Percentiles rank a stretch among this genome's conserved stretches.
Conservation (phyloP, 306 rosid species). For the Rosa lucieae region DNA sequence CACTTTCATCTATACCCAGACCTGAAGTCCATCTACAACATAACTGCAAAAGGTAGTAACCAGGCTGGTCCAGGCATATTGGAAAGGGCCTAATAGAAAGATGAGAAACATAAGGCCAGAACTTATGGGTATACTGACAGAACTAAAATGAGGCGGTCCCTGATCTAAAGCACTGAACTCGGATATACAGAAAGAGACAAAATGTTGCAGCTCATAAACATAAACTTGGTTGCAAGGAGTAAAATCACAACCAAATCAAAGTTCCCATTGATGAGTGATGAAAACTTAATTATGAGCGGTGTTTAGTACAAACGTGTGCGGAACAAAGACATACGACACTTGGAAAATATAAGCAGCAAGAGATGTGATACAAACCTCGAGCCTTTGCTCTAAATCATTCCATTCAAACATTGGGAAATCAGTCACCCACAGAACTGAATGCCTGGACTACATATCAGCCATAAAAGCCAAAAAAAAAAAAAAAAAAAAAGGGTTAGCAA, state of each 20-base stretch:
- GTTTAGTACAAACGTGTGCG: neutral
- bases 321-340: neutral
- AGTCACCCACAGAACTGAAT: slow-evolving; percentile 90
- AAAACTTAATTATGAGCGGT: neutral
- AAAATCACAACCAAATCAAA: neutral
- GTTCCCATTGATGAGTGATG: neutral
- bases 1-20: neutral
- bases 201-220: neutral
- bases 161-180: neutral
- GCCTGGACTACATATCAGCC: slow-evolving; percentile 57
- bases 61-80: neutral
- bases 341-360: neutral
- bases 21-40: neutral
- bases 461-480: slow-evolving; percentile 20
- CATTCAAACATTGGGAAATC: slow-evolving; percentile 99
- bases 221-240: neutral
- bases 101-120: neutral
- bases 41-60: neutral
- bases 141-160: neutral
- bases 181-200: neutral
- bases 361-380: slow-evolving; percentile 59
- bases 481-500: slow-evolving; percentile 23
- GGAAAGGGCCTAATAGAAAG: neutral
- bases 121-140: neutral
- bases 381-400: slow-evolving; percentile 87